Conservation (phyloP, 202 grass and related monocot genomes). For the Setaria viridis region DNA sequence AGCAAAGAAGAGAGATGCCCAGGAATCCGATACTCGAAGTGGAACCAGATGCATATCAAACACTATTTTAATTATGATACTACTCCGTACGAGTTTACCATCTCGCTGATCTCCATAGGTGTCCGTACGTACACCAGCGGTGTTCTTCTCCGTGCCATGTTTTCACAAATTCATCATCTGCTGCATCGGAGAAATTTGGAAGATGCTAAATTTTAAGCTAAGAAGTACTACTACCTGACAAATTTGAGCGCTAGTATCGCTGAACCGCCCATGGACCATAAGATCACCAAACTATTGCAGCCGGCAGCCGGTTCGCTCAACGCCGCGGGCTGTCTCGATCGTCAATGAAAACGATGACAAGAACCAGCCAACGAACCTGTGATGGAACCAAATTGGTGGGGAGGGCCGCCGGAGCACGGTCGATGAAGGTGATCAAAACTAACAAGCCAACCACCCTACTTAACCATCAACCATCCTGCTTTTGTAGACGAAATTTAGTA, state of each 20-base stretch:
- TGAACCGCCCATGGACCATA: neutral
- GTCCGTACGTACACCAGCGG: neutral
- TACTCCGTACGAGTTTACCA: neutral
- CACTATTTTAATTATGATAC: neutral
- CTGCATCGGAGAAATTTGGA: too few relatives aligned
- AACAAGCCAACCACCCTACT: constrained; percentile 13
- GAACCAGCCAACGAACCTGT: constrained; percentile 15
- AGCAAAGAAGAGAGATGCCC: neutral
- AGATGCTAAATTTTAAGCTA: neutral
- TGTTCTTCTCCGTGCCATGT: neutral
- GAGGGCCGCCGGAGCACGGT: neutral
- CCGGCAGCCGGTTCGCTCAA: neutral
- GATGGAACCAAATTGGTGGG: neutral
- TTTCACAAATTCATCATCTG: neutral
- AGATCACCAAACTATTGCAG: neutral
- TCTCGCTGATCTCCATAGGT: neutral
- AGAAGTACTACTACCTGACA: neutral
- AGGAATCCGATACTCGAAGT: constrained; percentile 35
- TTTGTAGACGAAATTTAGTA: too few relatives aligned
- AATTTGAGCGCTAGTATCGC: neutral
- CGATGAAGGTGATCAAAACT: neutral
- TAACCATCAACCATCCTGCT: neutral
- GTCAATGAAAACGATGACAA: constrained; percentile 16
- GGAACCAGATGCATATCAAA: constrained; percentile 21
- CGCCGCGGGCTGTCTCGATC: constrained; percentile 18